These are phyloP conservation scores for Rhizoclosmatium sp. DNA, from an alignment of 192 early-diverging fungal species.

Conservation along the genomic window DNA sequence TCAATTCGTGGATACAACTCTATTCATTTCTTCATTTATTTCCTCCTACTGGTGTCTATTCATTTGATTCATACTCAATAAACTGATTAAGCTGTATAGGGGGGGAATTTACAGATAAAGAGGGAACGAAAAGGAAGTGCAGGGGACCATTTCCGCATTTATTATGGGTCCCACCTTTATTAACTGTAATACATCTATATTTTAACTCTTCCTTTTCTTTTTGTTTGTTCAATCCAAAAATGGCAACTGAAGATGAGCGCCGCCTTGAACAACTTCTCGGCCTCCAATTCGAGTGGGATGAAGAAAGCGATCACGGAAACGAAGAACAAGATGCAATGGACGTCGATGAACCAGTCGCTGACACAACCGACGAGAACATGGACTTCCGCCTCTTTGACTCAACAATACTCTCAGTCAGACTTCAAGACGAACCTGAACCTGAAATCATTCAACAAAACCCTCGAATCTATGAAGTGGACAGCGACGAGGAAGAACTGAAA, in stretches of 20 bases:
- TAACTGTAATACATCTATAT: too few species aligned
- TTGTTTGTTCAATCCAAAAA: background rate
- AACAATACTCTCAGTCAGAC: background rate
- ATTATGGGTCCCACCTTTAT: too few species aligned
- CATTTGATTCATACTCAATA: too few species aligned
- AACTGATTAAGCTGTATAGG: too few species aligned
- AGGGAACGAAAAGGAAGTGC: too few species aligned
- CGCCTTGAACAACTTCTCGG: constrained; percentile 23
- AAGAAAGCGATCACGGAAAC: background rate
- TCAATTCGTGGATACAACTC: too few species aligned
- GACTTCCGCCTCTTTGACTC: constrained; percentile 23
- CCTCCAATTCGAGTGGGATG: constrained; percentile 16
- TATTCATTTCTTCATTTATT: too few species aligned
- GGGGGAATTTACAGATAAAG: too few species aligned
- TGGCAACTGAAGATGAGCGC: background rate
- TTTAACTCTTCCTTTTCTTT: background rate
- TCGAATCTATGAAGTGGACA: constrained; percentile 17
- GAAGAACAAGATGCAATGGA: background rate
- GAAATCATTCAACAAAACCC: background rate
- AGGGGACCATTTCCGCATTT: too few species aligned
- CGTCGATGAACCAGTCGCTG: background rate
- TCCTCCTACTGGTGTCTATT: too few species aligned
- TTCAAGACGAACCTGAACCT: background rate
- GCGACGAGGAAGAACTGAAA: constrained; percentile 14
- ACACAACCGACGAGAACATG: background rate